phyloP scores from a whole-genome alignment of 2,329 filamentous ascomycete genomes.

The Ophiostoma angusticollis region DNA sequence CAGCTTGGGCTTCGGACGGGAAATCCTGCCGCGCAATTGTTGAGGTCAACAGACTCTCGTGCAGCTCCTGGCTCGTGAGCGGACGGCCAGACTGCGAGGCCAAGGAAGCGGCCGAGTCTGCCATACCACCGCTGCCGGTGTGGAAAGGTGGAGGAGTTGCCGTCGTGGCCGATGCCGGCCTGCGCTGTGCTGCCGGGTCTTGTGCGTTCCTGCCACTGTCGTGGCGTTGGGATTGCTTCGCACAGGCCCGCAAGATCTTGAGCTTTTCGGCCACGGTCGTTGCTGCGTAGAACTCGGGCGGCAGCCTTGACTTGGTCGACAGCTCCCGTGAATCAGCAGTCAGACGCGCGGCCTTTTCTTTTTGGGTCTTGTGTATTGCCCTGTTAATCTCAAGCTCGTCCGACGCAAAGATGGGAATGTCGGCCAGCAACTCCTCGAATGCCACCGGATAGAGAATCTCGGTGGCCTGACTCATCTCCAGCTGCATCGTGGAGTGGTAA shows the following conservation, averaged over 20 bases:
- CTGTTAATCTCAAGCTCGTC: conserved; percentile 31
- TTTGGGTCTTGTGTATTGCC: conserved; percentile 29
- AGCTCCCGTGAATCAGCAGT: conserved; percentile 24
- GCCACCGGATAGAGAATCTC: conserved; percentile 42
- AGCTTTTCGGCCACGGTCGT: conserved; percentile 37
- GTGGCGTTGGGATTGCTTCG: conserved; percentile 15
- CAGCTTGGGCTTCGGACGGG: conserved; percentile 36
- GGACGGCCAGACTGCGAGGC: conserved; percentile 10
- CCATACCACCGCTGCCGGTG: background rate
- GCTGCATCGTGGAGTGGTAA: conserved; percentile 45
- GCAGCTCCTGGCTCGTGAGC: conserved; percentile 33
- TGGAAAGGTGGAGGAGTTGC: background rate
- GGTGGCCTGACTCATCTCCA: conserved; percentile 40
- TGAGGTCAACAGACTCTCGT: conserved; percentile 39
- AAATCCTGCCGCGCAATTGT: conserved; percentile 33
- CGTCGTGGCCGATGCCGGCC: background rate
- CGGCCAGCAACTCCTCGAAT: conserved; percentile 38
- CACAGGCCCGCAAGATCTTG: conserved; percentile 28
- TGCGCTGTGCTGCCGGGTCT: background rate
- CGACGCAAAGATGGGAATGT: conserved; percentile 44
- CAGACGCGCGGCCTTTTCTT: conserved; percentile 18
- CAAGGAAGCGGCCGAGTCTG: conserved; percentile 13
- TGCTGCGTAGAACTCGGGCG: conserved; percentile 29
- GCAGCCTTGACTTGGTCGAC: conserved; percentile 23
- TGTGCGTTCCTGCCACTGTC: conserved; percentile 4